Evolutionary conservation across 2,329 filamentous ascomycete genomes (phyloP).

Genomic region (Chaetothyriales sp.): DNA sequence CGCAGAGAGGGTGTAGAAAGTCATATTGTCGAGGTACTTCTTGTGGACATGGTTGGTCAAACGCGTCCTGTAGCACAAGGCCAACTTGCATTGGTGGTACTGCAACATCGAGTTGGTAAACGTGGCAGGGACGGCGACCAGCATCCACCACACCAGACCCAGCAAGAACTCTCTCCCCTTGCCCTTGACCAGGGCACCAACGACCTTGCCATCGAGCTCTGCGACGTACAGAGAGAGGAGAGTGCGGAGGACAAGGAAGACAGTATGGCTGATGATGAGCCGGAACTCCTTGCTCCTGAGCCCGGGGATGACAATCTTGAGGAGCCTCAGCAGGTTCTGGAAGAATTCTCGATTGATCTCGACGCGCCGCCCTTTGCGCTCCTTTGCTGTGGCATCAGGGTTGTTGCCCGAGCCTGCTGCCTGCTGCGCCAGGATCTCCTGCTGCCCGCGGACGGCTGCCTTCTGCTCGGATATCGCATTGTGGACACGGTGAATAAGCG

Average conservation of each 20-base stretch:
- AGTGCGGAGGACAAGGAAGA: constrained; percentile 81
- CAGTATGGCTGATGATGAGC: constrained; percentile 74
- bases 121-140: constrained; percentile 85
- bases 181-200: constrained; percentile 81
- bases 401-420: constrained; percentile 25
- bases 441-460: constrained; percentile 56
- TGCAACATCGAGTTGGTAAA: constrained; percentile 99
- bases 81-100: constrained; percentile 90
- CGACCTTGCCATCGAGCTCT: constrained; percentile 83
- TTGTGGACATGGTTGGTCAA: constrained; percentile 92
- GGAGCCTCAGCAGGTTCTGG: constrained; percentile 57
- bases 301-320: constrained; percentile 79
- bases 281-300: constrained; percentile 79
- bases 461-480: constrained; percentile 89
- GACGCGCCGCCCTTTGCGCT: constrained; percentile 53
- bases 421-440: constrained; percentile 42
- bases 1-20: constrained; percentile 90
- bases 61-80: constrained; percentile 79
- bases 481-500: constrained; percentile 72
- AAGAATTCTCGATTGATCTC: constrained; percentile 84
- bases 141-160: constrained; percentile 94
- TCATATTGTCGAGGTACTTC: constrained; percentile 92
- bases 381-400: constrained; percentile 19
- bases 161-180: constrained; percentile 80
- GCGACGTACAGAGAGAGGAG: constrained; percentile 91